A percentile compares a stretch with the other conserved stretches of the same genome.
phyloP scores from a whole-genome alignment of 202 grass and related monocot species.

The Zizania palustris region DNA sequence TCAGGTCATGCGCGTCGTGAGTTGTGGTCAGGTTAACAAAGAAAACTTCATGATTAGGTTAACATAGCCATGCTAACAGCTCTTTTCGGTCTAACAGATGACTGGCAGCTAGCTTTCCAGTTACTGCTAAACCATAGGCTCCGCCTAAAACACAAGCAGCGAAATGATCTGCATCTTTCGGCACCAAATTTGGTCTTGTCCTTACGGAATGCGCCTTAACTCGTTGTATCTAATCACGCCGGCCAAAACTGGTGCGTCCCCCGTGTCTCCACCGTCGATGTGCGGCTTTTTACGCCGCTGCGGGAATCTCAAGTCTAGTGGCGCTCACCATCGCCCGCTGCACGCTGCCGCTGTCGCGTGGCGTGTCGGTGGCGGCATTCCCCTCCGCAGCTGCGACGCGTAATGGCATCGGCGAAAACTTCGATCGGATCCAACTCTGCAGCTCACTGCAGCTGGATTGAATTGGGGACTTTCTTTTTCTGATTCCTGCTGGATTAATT shows the following conservation, averaged over 20 bases:
- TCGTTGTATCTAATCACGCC: conserved; percentile 1
- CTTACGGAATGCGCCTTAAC: background rate
- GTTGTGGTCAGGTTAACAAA: too few species aligned
- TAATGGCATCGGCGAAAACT: background rate
- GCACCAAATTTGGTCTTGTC: conserved; percentile 19
- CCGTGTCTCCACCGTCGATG: background rate
- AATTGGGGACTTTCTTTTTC: too few species aligned
- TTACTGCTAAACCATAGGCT: too few species aligned
- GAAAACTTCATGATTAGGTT: too few species aligned
- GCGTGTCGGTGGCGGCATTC: conserved; percentile 41
- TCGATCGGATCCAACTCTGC: background rate
- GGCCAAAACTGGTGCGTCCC: background rate
- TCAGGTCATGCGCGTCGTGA: background rate
- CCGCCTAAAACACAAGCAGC: background rate
- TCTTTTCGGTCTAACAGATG: too few species aligned
- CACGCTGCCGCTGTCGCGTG: conserved; percentile 18
- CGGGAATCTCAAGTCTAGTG: background rate
- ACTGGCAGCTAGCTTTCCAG: too few species aligned
- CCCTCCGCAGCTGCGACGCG: too few species aligned
- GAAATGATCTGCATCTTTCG: background rate
- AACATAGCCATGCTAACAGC: too few species aligned
- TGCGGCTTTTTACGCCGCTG: background rate
- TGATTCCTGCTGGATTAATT: too few species aligned
- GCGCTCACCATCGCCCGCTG: background rate
- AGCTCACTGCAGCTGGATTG: background rate